phyloP scores from a whole-genome alignment of 164 flowering plant genomes.

The Tinospora cordifolia region DNA sequence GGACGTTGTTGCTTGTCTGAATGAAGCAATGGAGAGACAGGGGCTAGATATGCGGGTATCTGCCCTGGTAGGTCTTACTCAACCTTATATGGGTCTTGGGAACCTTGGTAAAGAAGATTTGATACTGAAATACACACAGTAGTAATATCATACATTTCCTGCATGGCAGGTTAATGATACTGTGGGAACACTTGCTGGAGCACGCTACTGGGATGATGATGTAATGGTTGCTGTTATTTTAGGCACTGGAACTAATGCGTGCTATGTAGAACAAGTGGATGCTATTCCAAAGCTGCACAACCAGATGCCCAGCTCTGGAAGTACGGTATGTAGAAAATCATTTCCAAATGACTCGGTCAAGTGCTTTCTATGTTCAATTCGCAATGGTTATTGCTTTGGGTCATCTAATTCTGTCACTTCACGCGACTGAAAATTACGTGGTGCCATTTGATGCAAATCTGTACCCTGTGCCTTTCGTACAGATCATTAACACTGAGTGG shows the following conservation, averaged over 20 bases:
- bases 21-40: slow-evolving; percentile 70
- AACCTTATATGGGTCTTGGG: slow-evolving; percentile 3
- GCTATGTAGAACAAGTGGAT: slow-evolving; percentile 63
- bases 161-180: slow-evolving; percentile 72
- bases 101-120: not conserved
- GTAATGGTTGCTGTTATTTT: slow-evolving; percentile 82
- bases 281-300: slow-evolving; percentile 56
- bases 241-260: slow-evolving; percentile 97
- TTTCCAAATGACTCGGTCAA: not conserved
- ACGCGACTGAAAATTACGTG: not conserved
- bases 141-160: not conserved
- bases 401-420: not conserved
- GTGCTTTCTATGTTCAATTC: not conserved
- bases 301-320: slow-evolving; percentile 34
- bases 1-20: slow-evolving; percentile 79
- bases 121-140: not conserved
- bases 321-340: slow-evolving; percentile 38
- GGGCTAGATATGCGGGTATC: slow-evolving; percentile 72
- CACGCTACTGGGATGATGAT: slow-evolving; percentile 76
- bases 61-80: slow-evolving; percentile 60
- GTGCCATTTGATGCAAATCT: not conserved
- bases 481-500: slow-evolving; percentile 90
- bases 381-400: not conserved
- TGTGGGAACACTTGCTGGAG: slow-evolving; percentile 89
- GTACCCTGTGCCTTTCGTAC: not conserved